Percentiles rank a stretch among this genome's conserved stretches.
These are phyloP conservation scores for Silene noctiflora DNA, from an alignment of 179 eudicot species.

Conservation along the genomic window DNA sequence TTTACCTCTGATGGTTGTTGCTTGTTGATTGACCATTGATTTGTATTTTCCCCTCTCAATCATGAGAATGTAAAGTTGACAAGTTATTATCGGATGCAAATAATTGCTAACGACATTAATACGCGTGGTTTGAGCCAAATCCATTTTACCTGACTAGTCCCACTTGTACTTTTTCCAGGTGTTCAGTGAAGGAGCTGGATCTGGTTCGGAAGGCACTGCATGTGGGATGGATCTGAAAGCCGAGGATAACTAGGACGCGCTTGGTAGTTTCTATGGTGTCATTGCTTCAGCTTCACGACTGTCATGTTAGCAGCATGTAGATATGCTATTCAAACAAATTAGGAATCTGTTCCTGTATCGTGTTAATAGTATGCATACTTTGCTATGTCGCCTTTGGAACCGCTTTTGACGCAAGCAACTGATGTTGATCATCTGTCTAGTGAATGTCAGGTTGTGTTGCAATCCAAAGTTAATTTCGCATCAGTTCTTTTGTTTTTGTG, in stretches of 20 bases:
- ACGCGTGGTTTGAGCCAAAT: neutral
- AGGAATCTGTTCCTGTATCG: neutral
- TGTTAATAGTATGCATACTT: neutral
- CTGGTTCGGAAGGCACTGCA: neutral
- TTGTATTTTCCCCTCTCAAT: no score
- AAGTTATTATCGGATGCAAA: neutral
- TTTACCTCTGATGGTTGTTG: neutral
- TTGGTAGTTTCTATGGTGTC: neutral
- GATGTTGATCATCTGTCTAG: neutral
- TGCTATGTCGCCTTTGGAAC: neutral
- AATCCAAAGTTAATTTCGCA: neutral
- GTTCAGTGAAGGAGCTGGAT: neutral
- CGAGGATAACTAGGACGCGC: neutral
- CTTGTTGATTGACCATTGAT: no score
- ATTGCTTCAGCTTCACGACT: neutral
- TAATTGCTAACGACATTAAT: neutral
- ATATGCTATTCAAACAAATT: neutral
- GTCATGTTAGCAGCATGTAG: neutral
- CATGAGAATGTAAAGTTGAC: neutral
- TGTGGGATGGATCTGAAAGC: neutral
- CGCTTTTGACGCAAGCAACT: neutral
- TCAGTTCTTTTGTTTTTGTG: neutral
- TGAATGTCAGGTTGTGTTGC: neutral
- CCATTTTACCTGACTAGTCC: neutral
- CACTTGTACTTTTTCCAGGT: slow-evolving; percentile 3